These are phyloP conservation scores for Colletotrichum orchidophilum DNA, from an alignment of 2,329 filamentous ascomycete species.

Conservation along the genomic window DNA sequence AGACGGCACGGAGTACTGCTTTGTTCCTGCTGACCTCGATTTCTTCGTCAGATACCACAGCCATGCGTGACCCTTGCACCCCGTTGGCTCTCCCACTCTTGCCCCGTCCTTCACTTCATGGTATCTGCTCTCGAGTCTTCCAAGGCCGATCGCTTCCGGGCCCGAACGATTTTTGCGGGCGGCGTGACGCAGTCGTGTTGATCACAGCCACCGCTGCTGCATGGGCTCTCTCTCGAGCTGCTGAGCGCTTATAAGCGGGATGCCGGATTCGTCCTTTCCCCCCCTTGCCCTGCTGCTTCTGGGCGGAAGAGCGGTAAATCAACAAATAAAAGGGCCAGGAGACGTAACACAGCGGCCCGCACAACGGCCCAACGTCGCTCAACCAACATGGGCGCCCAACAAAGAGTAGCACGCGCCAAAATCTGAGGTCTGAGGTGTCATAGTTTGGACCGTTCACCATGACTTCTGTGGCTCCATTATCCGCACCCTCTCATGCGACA, in stretches of 20 bases:
- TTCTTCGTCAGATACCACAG: no score
- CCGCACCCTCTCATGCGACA: neutral
- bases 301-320: neutral
- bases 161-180: neutral
- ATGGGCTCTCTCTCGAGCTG: neutral
- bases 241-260: neutral
- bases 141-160: neutral
- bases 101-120: no score
- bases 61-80: no score
- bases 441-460: neutral
- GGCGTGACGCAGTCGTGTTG: neutral
- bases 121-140: neutral
- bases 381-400: neutral
- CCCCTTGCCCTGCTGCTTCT: neutral
- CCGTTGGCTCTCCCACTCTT: no score
- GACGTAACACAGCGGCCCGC: neutral
- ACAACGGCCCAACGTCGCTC: neutral
- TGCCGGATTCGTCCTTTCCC: neutral
- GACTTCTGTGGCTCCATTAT: neutral
- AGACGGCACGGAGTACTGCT: neutral
- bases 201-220: neutral
- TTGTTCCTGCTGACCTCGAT: no score
- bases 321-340: neutral
- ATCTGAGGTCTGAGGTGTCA: neutral
- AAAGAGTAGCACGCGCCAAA: neutral